Evolutionary conservation across 345 rosid genomes (phyloP), one percentile per base, ranked within the genome.

Genomic region (Rhizophora mangle): DNA sequence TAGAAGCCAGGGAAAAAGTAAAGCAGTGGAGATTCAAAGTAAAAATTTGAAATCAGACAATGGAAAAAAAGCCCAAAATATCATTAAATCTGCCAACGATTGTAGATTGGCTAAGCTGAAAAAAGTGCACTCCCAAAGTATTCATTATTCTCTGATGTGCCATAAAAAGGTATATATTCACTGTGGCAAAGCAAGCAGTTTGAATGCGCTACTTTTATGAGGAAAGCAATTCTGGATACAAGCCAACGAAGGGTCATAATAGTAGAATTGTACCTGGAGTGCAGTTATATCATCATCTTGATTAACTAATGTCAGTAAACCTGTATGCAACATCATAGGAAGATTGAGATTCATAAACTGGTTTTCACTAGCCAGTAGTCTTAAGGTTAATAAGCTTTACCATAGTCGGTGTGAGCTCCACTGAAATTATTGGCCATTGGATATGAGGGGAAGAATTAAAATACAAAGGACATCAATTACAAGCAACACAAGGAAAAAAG

Each of bases 341-440:
- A 21, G 43, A 54, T 2, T 69, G 64, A 67, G 54, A 60, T 55
- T 21, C 4, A 37, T 49, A 52, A 36, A 54, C 46, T 52, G 36
- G n/a, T 30, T 57, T 62, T 68, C 37, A 31, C 16, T n/a, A 5
- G 49, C 60, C 21, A 64, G 43, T 55, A 26, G 67, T 53, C 47
- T 24, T 39, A 65, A 59, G 60, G 27, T 57, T 56, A 9, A 60
- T 47, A 64, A 68, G 70, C 46, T 27, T 83, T 85, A 91, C 93
- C 97, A 73, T 94, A 89, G 67, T 94, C 98, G 6, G 97, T 94
- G 81, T 83, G 92, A 46, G 93, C 95, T 80, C 95, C 92, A 32
- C 97, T 94, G 77, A 68, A 65, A 55, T 78, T 66, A 32, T 46
- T 70, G 31, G 34, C 49, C 73, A 24, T 60, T 68, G 26, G 67